Evolutionary conservation across 768 basidiomycete species (phyloP).

Genomic region (Collybia mongolica): DNA sequence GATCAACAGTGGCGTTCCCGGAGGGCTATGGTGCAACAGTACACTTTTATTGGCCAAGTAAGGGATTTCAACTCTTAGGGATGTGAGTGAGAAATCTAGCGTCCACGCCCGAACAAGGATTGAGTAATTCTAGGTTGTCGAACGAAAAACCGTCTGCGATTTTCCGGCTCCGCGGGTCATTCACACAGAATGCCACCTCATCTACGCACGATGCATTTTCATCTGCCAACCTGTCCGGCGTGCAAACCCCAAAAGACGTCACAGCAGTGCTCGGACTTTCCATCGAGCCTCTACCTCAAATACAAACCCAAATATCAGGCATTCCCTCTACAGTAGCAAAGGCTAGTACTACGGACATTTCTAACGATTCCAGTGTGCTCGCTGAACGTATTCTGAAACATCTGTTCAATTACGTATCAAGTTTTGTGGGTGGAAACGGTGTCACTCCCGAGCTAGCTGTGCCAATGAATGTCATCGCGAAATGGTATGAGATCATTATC

Average conservation of each 20-base stretch:
- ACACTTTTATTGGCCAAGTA: constrained; percentile 85
- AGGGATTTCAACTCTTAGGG: constrained; percentile 82
- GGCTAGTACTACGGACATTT: constrained; percentile 14
- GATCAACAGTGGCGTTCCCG: constrained; percentile 64
- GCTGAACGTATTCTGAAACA: constrained; percentile 74
- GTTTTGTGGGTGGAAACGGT: constrained; percentile 46
- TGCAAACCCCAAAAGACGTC: constrained; percentile 43
- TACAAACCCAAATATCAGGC: constrained; percentile 55
- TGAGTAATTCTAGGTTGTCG: constrained; percentile 58
- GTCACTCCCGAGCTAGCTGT: constrained; percentile 52
- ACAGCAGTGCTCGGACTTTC: constrained; percentile 78
- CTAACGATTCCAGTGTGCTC: constrained; percentile 49
- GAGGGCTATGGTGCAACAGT: constrained; percentile 83
- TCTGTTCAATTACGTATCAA: constrained; percentile 71
- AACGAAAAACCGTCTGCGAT: constrained; percentile 90
- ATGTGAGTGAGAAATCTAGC: constrained; percentile 48
- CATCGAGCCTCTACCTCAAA: constrained; percentile 69
- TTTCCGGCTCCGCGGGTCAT: constrained; percentile 75
- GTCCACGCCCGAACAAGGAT: background rate
- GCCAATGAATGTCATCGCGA: constrained; percentile 61
- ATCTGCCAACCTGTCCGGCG: constrained; percentile 18
- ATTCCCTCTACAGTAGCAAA: constrained; percentile 35
- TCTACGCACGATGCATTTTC: constrained; percentile 40
- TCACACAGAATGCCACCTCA: constrained; percentile 35
- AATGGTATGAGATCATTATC: constrained; percentile 72